Conservation (phyloP, 257 asterid genomes). For the Leonotis leonurus region DNA sequence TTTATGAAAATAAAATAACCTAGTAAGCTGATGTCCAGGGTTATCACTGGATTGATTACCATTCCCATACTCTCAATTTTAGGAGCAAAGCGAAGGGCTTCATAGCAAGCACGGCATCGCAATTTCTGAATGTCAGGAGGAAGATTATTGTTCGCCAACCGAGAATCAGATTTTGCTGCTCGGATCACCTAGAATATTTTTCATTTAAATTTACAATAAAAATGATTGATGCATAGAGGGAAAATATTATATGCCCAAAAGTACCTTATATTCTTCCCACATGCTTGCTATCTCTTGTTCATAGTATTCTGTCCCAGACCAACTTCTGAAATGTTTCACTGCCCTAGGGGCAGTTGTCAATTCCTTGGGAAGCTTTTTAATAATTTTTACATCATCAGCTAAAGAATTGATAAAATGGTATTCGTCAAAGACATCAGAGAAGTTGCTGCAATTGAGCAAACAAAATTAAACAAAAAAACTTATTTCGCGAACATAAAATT, state of each 20-base stretch:
- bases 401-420: slow-evolving; percentile 61
- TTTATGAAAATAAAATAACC: neutral
- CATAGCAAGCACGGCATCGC: slow-evolving; percentile 93
- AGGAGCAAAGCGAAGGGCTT: slow-evolving; percentile 85
- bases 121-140: slow-evolving; percentile 87
- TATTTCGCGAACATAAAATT: neutral
- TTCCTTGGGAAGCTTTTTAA: slow-evolving; percentile 65
- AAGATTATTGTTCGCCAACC: slow-evolving; percentile 84
- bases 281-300: slow-evolving; percentile 66
- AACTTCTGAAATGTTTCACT: slow-evolving; percentile 84
- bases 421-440: slow-evolving; percentile 91
- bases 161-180: slow-evolving; percentile 93
- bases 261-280: slow-evolving; percentile 84
- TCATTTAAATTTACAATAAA: slow-evolving; percentile 7
- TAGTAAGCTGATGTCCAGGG: neutral
- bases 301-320: slow-evolving; percentile 87
- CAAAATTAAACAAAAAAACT: slow-evolving; percentile 6
- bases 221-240: neutral
- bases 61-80: slow-evolving; percentile 88
- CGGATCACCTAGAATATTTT: slow-evolving; percentile 61
- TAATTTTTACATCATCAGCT: slow-evolving; percentile 59
- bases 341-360: slow-evolving; percentile 55
- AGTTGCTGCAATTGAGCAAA: slow-evolving; percentile 55
- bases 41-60: slow-evolving; percentile 27
- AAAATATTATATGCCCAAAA: slow-evolving; percentile 8